Percentiles rank a stretch among this genome's conserved stretches.
These are phyloP conservation scores for Protomyces lactucae-debilis DNA, from an alignment of 1,139 yeast genomes.

Conservation along the genomic window DNA sequence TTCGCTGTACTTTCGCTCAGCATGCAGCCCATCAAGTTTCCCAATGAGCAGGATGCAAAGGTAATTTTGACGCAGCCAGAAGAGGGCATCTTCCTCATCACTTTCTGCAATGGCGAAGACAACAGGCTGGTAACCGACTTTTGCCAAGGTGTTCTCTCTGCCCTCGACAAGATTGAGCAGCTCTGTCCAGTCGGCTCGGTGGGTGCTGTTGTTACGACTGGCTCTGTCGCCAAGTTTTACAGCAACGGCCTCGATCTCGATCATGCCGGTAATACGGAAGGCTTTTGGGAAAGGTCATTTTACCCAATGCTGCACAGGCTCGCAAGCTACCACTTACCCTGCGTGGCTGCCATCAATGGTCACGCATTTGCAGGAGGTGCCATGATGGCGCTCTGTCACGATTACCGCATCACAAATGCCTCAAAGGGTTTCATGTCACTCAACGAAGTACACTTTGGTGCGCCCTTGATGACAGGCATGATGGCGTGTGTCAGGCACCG, in stretches of 20 bases:
- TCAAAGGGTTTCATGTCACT: constrained; percentile 41
- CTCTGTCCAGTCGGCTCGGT: constrained; percentile 31
- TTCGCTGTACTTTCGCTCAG: no score
- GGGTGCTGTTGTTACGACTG: constrained; percentile 41
- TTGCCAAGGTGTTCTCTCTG: constrained; percentile 38
- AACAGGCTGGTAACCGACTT: constrained; percentile 40
- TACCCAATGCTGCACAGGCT: constrained; percentile 39
- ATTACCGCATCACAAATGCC: constrained; percentile 43
- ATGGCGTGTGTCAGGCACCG: background rate
- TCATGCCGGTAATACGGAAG: constrained; percentile 38
- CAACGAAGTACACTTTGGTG: constrained; percentile 42
- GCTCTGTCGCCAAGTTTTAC: constrained; percentile 40
- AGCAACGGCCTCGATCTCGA: constrained; percentile 44
- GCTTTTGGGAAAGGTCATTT: constrained; percentile 38
- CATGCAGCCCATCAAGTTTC: background rate
- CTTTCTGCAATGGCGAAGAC: constrained; percentile 40
- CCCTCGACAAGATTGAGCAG: constrained; percentile 37
- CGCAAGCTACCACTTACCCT: constrained; percentile 43
- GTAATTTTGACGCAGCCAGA: background rate
- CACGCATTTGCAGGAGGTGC: constrained; percentile 45
- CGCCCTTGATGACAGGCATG: constrained; percentile 8
- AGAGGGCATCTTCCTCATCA: constrained; percentile 35
- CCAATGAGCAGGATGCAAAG: background rate
- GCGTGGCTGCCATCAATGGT: constrained; percentile 42
- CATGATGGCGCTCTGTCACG: constrained; percentile 42